These are phyloP conservation scores for Fusarium sp. DNA, from an alignment of 2,329 filamentous ascomycete species.

Conservation along the genomic window DNA sequence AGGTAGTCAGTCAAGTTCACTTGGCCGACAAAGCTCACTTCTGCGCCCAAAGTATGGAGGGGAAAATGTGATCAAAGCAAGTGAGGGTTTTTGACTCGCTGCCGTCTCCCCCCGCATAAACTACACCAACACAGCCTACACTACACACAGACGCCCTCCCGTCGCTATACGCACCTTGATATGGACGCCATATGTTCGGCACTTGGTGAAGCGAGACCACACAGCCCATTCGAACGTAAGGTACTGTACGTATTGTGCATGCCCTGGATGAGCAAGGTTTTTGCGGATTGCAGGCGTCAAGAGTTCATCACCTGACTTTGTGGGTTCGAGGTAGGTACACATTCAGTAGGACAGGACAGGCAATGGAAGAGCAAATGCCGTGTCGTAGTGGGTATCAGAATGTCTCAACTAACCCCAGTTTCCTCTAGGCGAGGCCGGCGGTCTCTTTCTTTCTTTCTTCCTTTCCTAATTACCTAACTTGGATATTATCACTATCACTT, in stretches of 20 bases:
- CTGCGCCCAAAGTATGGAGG: slow-evolving; percentile 20
- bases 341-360: no score
- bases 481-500: neutral
- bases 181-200: slow-evolving; percentile 22
- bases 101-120: neutral
- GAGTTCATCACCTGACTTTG: slow-evolving; percentile 43
- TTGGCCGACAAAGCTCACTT: slow-evolving; percentile 29
- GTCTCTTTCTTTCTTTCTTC: neutral
- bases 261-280: slow-evolving; percentile 23
- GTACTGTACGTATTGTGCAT: slow-evolving; percentile 1
- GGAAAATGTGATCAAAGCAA: neutral
- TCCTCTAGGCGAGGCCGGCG: slow-evolving; percentile 24
- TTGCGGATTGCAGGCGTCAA: slow-evolving; percentile 41
- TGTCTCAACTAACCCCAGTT: slow-evolving; percentile 30
- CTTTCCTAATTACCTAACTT: neutral
- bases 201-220: slow-evolving; percentile 22
- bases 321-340: slow-evolving; percentile 19
- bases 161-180: slow-evolving; percentile 21
- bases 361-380: slow-evolving; percentile 31
- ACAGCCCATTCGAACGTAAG: neutral
- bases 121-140: neutral
- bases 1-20: no score
- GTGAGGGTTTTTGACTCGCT: neutral
- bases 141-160: slow-evolving; percentile 25
- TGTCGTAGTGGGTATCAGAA: slow-evolving; percentile 14